Evolutionary conservation across 352 stramenopile genomes (phyloP).

Genomic region (Elongisporangium anandrum): DNA sequence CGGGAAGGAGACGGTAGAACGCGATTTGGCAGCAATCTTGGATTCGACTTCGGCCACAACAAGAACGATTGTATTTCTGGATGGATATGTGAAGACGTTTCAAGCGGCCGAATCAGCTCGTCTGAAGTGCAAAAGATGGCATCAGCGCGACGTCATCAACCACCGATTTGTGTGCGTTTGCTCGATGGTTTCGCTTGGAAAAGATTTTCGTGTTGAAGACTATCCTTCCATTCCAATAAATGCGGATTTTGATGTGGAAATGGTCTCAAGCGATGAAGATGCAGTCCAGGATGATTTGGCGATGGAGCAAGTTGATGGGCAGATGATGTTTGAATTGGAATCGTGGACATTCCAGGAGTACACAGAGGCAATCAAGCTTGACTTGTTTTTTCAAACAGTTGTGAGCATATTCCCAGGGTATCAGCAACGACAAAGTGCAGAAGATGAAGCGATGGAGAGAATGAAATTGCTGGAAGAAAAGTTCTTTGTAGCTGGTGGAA

Average conservation of each 20-base stretch:
- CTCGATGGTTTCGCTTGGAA: constrained; percentile 10
- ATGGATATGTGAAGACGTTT: neutral
- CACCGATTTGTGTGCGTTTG: constrained; percentile 13
- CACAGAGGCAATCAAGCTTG: no score
- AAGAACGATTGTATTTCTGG: neutral
- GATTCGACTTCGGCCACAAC: neutral
- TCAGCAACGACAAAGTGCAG: neutral
- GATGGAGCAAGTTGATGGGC: neutral
- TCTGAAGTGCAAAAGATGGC: constrained; percentile 9
- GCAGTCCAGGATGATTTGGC: neutral
- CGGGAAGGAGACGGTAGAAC: neutral
- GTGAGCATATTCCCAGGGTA: neutral
- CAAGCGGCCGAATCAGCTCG: constrained; percentile 2
- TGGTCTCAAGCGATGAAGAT: constrained; percentile 3
- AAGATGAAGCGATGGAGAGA: neutral
- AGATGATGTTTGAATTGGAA: neutral
- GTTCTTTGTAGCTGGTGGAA: neutral
- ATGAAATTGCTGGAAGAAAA: neutral
- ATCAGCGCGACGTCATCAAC: constrained; percentile 11
- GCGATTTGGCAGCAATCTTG: neutral
- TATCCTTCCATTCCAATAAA: constrained; percentile 3
- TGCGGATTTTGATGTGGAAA: neutral
- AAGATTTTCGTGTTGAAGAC: constrained; percentile 5
- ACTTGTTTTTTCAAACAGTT: neutral
- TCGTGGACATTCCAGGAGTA: no score